Evolutionary conservation across 2,329 filamentous ascomycete species (phyloP).

Genomic region (Colletotrichum sp.): DNA sequence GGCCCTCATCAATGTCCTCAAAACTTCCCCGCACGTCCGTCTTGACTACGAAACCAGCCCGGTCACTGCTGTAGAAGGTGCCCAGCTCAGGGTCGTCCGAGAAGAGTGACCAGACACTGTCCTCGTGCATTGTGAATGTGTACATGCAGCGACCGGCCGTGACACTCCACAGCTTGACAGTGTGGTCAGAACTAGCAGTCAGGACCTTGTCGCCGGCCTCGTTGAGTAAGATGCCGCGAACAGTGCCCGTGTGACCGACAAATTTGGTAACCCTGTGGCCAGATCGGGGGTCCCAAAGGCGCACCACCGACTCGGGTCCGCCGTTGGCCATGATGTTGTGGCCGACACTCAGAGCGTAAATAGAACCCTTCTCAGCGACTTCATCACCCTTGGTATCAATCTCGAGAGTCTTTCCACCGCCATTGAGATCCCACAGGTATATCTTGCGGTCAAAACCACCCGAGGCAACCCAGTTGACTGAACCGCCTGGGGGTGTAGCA

Average conservation of each 20-base stretch:
- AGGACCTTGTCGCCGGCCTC: slow-evolving; percentile 89
- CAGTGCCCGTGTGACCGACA: slow-evolving; percentile 93
- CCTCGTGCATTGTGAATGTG: slow-evolving; percentile 98
- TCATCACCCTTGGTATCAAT: slow-evolving; percentile 88
- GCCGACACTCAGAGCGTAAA: slow-evolving; percentile 86
- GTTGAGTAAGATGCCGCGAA: slow-evolving; percentile 89
- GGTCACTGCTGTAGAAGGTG: slow-evolving; percentile 93
- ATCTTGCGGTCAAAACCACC: slow-evolving; percentile 93
- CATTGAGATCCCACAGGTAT: slow-evolving; percentile 90
- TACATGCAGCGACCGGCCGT: slow-evolving; percentile 96
- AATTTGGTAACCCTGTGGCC: slow-evolving; percentile 95
- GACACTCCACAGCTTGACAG: slow-evolving; percentile 97
- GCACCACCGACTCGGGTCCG: slow-evolving; percentile 90
- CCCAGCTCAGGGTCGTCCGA: slow-evolving; percentile 85
- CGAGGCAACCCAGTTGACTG: slow-evolving; percentile 87
- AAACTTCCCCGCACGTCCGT: slow-evolving; percentile 82
- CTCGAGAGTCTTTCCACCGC: slow-evolving; percentile 82
- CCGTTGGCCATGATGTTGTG: slow-evolving; percentile 86
- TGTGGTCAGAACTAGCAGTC: slow-evolving; percentile 94
- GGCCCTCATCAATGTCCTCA: slow-evolving; percentile 76
- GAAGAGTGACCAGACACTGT: slow-evolving; percentile 95
- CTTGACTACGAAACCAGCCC: slow-evolving; percentile 92
- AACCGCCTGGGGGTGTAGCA: slow-evolving; percentile 68
- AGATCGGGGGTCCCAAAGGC: slow-evolving; percentile 88
- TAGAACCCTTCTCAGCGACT: slow-evolving; percentile 85